Percentiles rank a stretch among this genome's conserved stretches.
phyloP scores from a whole-genome alignment of 2,329 filamentous ascomycete genomes.

The Tolypocladium ovalisporum region DNA sequence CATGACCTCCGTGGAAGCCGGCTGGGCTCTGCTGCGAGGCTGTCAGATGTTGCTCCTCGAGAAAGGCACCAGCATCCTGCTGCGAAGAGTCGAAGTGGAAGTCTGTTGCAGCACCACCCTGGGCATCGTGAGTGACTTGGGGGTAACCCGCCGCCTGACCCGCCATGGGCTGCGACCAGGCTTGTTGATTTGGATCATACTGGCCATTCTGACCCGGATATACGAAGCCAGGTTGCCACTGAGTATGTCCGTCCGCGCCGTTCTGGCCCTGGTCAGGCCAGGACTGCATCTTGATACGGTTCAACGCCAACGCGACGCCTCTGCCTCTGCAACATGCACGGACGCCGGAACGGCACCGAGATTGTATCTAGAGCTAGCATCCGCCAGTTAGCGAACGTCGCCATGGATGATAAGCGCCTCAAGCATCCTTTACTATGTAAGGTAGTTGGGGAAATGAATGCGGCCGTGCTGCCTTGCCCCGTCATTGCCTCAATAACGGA shows the following conservation, averaged over 20 bases:
- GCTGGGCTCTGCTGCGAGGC: slow-evolving; percentile 15
- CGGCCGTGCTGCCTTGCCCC: background rate
- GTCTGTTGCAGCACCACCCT: slow-evolving; percentile 18
- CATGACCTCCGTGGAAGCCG: slow-evolving; percentile 19
- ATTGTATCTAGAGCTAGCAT: slow-evolving; percentile 15
- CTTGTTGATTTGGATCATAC: slow-evolving; percentile 24
- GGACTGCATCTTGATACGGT: slow-evolving; percentile 26
- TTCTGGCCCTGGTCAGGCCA: slow-evolving; percentile 26
- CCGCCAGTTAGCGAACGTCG: slow-evolving; percentile 18
- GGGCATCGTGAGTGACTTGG: slow-evolving; percentile 15
- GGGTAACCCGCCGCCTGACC: slow-evolving; percentile 21
- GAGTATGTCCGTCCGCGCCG: slow-evolving; percentile 22
- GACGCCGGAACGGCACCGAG: slow-evolving; percentile 6
- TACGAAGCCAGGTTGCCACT: slow-evolving; percentile 23
- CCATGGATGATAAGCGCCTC: background rate
- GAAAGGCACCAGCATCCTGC: slow-evolving; percentile 20
- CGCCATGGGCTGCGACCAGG: slow-evolving; percentile 25
- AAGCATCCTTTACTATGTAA: background rate
- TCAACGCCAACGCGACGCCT: slow-evolving; percentile 6
- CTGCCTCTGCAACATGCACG: slow-evolving; percentile 7
- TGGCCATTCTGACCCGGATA: slow-evolving; percentile 22
- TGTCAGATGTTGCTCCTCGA: slow-evolving; percentile 16
- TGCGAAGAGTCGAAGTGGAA: slow-evolving; percentile 21
- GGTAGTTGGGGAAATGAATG: background rate
- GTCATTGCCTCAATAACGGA: background rate